phyloP scores from a whole-genome alignment of 768 basidiomycete species.

The Scleroderma citrinum region DNA sequence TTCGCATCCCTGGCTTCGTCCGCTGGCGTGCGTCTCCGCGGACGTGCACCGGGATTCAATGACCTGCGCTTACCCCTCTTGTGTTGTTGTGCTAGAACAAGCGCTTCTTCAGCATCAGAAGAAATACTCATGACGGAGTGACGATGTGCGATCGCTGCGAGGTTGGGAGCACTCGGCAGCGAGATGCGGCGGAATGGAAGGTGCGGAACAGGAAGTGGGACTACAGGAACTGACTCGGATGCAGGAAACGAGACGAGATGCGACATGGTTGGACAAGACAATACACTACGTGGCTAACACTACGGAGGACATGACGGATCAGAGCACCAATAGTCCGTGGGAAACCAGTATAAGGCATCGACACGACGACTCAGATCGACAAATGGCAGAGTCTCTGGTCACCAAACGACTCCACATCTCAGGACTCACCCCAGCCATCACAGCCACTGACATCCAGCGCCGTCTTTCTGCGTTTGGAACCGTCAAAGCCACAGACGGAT shows the following conservation, averaged over 20 bases:
- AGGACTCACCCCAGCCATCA: slow-evolving; percentile 65
- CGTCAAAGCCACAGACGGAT: slow-evolving; percentile 63
- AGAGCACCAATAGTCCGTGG: too few relatives aligned
- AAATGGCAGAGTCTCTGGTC: slow-evolving; percentile 16
- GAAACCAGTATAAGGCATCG: too few relatives aligned
- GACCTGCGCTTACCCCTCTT: slow-evolving; percentile 33
- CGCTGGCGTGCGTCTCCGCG: slow-evolving; percentile 31
- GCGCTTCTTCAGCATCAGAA: slow-evolving; percentile 63
- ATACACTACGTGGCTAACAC: too few relatives aligned
- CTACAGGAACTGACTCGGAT: slow-evolving; percentile 18
- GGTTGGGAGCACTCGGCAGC: slow-evolving; percentile 46
- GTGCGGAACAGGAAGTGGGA: slow-evolving; percentile 38
- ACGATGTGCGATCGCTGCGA: slow-evolving; percentile 37
- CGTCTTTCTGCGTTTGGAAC: slow-evolving; percentile 63
- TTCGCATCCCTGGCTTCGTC: slow-evolving; percentile 50
- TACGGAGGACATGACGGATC: neutral
- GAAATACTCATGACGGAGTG: slow-evolving; percentile 71
- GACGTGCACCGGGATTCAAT: slow-evolving; percentile 18
- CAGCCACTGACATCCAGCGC: slow-evolving; percentile 46
- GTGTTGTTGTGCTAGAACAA: slow-evolving; percentile 13
- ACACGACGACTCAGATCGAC: neutral
- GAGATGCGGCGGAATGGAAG: slow-evolving; percentile 62
- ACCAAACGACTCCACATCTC: slow-evolving; percentile 69
- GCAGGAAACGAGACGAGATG: slow-evolving; percentile 28
- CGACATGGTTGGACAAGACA: slow-evolving; percentile 8